Evolutionary conservation across 1,284 basidiomycete species (phyloP), one percentile per base, ranked within the genome.

Genomic region (Cutaneotrichosporon sp.): DNA sequence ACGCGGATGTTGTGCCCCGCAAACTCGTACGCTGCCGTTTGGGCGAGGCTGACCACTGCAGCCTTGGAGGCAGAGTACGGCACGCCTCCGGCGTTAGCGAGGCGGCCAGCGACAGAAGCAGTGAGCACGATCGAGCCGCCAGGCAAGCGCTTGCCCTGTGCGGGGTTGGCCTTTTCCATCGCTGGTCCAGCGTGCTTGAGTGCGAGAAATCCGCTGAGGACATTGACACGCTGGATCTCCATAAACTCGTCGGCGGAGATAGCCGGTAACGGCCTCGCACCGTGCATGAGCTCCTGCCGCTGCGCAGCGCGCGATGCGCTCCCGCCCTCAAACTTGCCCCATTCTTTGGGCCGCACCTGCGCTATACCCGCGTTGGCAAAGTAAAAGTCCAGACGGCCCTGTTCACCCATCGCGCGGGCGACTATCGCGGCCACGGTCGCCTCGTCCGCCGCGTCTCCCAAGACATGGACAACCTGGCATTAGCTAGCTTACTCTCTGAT

Each of bases 11-110:
- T 87, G 1, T 83, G 85, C 59, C 81, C 84, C 56, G 83, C 80
- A 17, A 94, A 79, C 71, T 91, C 88, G 72, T 87, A 89, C 1
- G 84, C 81, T 9, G 83, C 79, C 1, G 87, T 90, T 64, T 89
- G 82, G 3, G 90, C 91, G 56, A 96, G 83, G 41, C 84, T 89
- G 70, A 90, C 90, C 33, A 92, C 88, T 8, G 88, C 89, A 22
- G 90, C 87, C 77, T 93, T 93, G 63, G 87, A 89, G 42, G 90
- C 89, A 59, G 88, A 90, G 66, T 90, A 96, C 60, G 93, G 88
- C 45, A 88, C 73, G 0, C 87, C 77, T 3, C 92, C 92, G 8
- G 87, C 91, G 20, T 92, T 92, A 18, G 87, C 86, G 40, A 87
- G 81, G 33, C 93, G 69, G 15, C 92, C 92, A 30, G 92, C 91